Base-by-base conservation (phyloP, 225 moss, liverwort and hornwort genomes). In the Anthoceros angustus region DNA sequence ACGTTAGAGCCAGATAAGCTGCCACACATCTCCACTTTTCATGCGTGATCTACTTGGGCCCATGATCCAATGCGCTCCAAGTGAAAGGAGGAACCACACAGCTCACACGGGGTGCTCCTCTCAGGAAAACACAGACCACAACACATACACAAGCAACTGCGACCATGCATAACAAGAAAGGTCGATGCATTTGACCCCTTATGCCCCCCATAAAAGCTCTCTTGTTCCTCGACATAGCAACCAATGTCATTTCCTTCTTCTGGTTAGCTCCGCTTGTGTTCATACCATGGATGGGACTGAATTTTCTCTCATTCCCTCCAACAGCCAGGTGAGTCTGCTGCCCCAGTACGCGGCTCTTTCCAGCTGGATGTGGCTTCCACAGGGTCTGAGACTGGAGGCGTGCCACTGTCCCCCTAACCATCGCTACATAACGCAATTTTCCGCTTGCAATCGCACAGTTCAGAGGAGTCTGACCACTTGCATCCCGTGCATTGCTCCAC, bases 91-190 rank as follows among this genome's bases (percentile, higher is more conserved):
- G 46, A 39, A 79, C 16, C 62, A 75, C 62, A 67, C 63, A 67
- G 25, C 39, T 43, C 55, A 79, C 43, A 26, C 43, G 66, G 63
- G 84, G 86, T 12, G 80, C 68, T 7, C 80, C 78, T 64, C 78
- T 80, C 78, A 88, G 69, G 21, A 90, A 74, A 69, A 91, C 70
- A 72, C 91, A 98, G 40, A 81, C 85, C 42, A 86, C 86, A 43
- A 98, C 88, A 50, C 92, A 98, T 20, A 98, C 74, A 67, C 76
- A 82, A 43, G 95, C 95, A 63, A 91, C 62, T 25, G 86, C 80
- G 79, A 98, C 79, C 46, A 98, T 86, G 62, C 88, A 92, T 64
- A 89, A 66, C 87, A 86, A 81, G 64, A 89, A 98, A 2, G 91
- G 85, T 73, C 79, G 80, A 74, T 78, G 77, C 8, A 80, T 67